Base-by-base conservation (phyloP, 495 filamentous ascomycete species). In the Aspergillus wentii region DNA sequence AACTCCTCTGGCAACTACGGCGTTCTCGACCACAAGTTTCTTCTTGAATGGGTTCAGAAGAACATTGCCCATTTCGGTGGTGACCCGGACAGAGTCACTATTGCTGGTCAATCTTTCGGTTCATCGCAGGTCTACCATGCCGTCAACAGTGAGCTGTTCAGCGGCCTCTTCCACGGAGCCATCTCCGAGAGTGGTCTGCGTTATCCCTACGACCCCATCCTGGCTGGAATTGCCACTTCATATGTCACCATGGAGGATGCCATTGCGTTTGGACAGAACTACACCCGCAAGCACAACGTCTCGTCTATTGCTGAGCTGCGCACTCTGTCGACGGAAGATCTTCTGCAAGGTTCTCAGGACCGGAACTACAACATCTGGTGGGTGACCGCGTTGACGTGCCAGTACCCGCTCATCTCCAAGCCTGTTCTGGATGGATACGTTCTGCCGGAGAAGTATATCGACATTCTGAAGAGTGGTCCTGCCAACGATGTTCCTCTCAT, bases 31-130 rank as follows among this genome's bases (percentile, higher is more conserved):
- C 46, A 47, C 16, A 36, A 48, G 17, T 45, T 41, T 4, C 48
- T 46, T 17, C 61, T 80, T 9, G 62, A 78, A 52, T 81, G 74
- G 68, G 68, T 76, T 9, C 61, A 68, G 21, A 63, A 67, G 37
- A 73, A 74, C 42, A 74, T 74, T 51, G 58, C 51, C 15, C 35
- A 65, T 6, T 86, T 86, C 31, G 82, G 79, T 36, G 81, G 81
- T 29, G 79, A 86, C 48, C 73, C 69, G 8, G 45, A 60, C 16
- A 56, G 59, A 5, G 61, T 75, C 13, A 66, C 62, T 3, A 53
- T 71, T 19, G 67, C 58, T 38, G 69, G 71, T 1, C 57, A 71
- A 38, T 62, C 59, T 10, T 58, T 54, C 11, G 56, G 53, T 8
- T 58, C 59, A 22, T 71, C 71, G 5, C 66, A 69, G 15, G 68